Percentiles rank a stretch among this genome's conserved stretches.
These are phyloP conservation scores for Avena atlantica DNA, from an alignment of 176 grass and related monocot genomes.

Conservation along the genomic window DNA sequence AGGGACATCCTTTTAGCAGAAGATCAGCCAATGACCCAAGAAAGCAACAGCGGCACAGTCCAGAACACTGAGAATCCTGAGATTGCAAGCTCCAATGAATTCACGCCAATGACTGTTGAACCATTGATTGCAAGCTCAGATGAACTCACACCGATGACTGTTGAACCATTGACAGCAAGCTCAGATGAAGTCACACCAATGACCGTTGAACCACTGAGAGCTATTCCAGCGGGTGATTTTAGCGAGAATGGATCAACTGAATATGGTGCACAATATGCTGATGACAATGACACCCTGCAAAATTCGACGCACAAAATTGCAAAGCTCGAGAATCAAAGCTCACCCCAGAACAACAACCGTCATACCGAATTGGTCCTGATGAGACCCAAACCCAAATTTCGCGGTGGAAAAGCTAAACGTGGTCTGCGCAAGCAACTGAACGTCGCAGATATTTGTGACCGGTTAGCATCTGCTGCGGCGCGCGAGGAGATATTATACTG, in stretches of 20 bases:
- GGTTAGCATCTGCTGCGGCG: conserved; percentile 63
- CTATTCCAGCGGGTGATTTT: conserved; percentile 72
- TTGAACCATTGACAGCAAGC: conserved; percentile 43
- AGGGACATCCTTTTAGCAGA: conserved; percentile 60
- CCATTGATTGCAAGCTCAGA: conserved; percentile 33
- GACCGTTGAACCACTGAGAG: conserved; percentile 67
- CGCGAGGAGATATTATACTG: conserved; percentile 81
- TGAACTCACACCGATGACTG: conserved; percentile 43
- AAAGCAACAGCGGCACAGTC: conserved; percentile 30
- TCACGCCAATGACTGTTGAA: conserved; percentile 43
- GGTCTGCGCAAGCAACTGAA: conserved; percentile 63
- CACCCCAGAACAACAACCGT: conserved; percentile 44
- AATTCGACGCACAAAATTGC: conserved; percentile 50
- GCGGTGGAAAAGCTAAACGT: conserved; percentile 75
- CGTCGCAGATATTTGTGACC: conserved; percentile 61
- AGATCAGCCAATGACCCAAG: conserved; percentile 22
- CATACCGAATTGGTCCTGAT: conserved; percentile 45
- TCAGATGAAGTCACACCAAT: conserved; percentile 55
- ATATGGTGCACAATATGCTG: conserved; percentile 40
- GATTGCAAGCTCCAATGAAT: conserved; percentile 38
- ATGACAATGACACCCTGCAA: conserved; percentile 36
- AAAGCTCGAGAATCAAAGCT: conserved; percentile 38
- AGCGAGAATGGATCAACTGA: conserved; percentile 54
- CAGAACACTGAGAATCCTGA: conserved; percentile 33
- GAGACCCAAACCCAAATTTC: conserved; percentile 46